Conservation (phyloP, 805 yeast genomes). For the Barnettozyma siamensis region DNA sequence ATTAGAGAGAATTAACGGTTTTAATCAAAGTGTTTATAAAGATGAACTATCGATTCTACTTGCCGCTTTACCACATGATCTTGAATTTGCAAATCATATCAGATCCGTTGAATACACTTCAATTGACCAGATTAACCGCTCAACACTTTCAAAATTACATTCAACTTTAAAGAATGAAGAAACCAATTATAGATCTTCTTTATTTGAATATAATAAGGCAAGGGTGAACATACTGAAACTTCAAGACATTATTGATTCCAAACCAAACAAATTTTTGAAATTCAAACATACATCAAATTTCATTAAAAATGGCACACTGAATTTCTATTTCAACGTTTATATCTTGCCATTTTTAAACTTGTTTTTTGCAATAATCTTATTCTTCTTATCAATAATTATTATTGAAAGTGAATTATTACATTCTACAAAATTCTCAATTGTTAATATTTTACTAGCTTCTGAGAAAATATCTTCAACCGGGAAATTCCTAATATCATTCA, state of each 20-base stretch:
- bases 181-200: constrained; percentile 47
- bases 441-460: constrained; percentile 41
- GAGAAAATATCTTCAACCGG: constrained; percentile 24
- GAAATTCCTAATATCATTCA: constrained; percentile 33
- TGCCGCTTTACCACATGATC: constrained; percentile 12
- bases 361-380: constrained; percentile 37
- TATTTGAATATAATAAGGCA: constrained; percentile 49
- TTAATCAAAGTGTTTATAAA: constrained; percentile 17
- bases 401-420: constrained; percentile 74
- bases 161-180: constrained; percentile 46
- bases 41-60: constrained; percentile 12
- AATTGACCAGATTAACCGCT: constrained; percentile 26
- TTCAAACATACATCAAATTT: constrained; percentile 26
- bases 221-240: constrained; percentile 43
- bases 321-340: constrained; percentile 36
- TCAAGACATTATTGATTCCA: constrained; percentile 53
- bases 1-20: constrained; percentile 28
- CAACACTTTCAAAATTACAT: constrained; percentile 46
- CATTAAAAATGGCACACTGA: constrained; percentile 35
- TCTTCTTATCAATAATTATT: constrained; percentile 43
- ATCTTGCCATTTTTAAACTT: constrained; percentile 42
- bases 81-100: constrained; percentile 22
- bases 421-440: constrained; percentile 57
- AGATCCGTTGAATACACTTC: constrained; percentile 21
- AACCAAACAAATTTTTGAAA: constrained; percentile 24